A percentile compares a stretch with the other conserved stretches of the same genome.
Evolutionary conservation across 2,329 filamentous ascomycete species (phyloP).

Genomic region (Phyllosticta citrichinensis): DNA sequence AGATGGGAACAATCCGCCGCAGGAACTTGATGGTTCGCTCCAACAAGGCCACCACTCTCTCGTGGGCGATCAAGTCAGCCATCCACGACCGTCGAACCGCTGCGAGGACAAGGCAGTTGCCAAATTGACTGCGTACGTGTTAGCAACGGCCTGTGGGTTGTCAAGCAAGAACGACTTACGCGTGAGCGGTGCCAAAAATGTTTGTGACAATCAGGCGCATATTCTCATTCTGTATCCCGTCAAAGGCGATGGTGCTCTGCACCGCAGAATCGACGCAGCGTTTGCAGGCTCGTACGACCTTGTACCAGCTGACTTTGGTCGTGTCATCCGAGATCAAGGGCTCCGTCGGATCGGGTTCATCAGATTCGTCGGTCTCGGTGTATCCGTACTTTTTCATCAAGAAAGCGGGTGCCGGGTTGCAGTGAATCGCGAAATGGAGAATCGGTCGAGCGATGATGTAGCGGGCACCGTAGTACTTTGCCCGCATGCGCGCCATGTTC

Average conservation of each 20-base stretch:
- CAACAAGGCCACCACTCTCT: conserved; percentile 50
- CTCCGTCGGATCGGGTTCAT: background rate
- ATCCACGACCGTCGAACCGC: conserved; percentile 65
- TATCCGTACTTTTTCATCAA: conserved; percentile 11
- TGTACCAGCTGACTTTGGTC: conserved; percentile 5
- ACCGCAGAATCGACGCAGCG: conserved; percentile 52
- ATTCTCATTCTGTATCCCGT: conserved; percentile 45
- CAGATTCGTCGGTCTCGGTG: background rate
- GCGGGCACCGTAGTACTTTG: conserved; percentile 88
- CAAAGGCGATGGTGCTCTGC: conserved; percentile 76
- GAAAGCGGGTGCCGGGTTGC: conserved; percentile 29
- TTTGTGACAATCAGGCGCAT: conserved; percentile 81
- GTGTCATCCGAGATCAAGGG: background rate
- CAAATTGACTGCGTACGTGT: conserved; percentile 65
- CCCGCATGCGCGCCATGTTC: conserved; percentile 71
- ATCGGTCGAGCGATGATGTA: conserved; percentile 85
- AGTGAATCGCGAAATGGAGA: conserved; percentile 49
- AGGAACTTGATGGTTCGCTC: conserved; percentile 69
- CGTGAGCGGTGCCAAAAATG: conserved; percentile 88
- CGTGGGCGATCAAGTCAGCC: conserved; percentile 43
- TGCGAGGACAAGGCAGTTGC: conserved; percentile 83
- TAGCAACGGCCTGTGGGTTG: conserved; percentile 13
- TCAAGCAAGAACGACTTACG: conserved; percentile 51
- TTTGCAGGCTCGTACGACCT: conserved; percentile 16
- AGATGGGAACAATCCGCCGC: conserved; percentile 56